These are phyloP conservation scores for Sideroxylon spinosum DNA, from an alignment of 179 eudicot species.

Conservation along the genomic window DNA sequence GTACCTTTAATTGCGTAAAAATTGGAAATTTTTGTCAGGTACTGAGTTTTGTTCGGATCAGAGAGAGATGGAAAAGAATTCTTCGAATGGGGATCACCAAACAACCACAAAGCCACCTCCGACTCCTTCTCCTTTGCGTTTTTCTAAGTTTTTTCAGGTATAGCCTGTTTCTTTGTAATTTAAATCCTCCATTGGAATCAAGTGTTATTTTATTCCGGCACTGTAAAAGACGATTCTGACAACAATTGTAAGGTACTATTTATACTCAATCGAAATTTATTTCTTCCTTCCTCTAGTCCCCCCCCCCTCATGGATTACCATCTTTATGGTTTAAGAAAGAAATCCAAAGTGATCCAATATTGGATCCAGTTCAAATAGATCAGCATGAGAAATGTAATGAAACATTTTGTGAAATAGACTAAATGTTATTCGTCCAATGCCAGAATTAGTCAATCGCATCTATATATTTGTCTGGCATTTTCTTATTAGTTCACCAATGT, in stretches of 20 bases:
- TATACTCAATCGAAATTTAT: background rate
- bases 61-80: constrained; percentile 47
- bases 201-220: background rate
- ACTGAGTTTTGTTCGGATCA: constrained; percentile 26
- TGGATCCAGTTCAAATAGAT: background rate
- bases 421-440: background rate
- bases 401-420: background rate
- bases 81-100: constrained; percentile 50
- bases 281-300: background rate
- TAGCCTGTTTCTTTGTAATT: background rate
- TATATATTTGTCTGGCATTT: background rate
- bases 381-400: background rate
- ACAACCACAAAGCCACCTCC: constrained; percentile 60
- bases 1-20: background rate
- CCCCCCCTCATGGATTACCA: background rate
- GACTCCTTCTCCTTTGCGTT: constrained; percentile 72
- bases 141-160: constrained; percentile 68
- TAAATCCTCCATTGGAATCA: background rate
- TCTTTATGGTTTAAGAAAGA: background rate
- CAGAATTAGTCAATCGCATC: background rate
- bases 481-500: background rate
- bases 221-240: background rate
- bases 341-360: background rate
- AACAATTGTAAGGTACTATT: background rate
- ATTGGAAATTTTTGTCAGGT: constrained; percentile 15